Base-by-base conservation (phyloP, 768 basidiomycete genomes). In the Termitomyces sp. region DNA sequence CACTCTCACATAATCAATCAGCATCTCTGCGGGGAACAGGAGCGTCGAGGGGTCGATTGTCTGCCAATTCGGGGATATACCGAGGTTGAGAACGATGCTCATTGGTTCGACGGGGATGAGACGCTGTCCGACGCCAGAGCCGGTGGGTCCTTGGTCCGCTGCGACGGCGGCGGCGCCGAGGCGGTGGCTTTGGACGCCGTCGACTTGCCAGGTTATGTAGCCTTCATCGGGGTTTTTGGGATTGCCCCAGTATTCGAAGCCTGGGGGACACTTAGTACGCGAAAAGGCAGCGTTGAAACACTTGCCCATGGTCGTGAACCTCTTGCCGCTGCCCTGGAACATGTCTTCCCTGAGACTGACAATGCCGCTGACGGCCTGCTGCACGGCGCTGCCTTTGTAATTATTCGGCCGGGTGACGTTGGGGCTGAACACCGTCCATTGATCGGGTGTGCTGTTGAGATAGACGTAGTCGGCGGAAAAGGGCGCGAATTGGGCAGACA, bases 1-100 rank as follows among this genome's bases (percentile, higher is more conserved):
- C 20, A 94, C 87, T 26, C 91, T 80, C 42, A 93, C 85, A 67
- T 92, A 93, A 69, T 94, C 90, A 38, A 92, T 72, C 42, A 80
- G 74, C 75, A 91, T 78, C 63, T 84, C 81, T 0, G 84, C 80
- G 0, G 90, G 90, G 77, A 90, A 90, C 24, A 70, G 68, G 77
- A 91, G 77, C 44, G 85, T 78, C 24, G 73, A 54, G 43, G 78
- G 57, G 55, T 86, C 79, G 59, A 78, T 77, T 3, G 72, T 70
- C 60, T 91, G 89, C 84, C 91, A 93, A 63, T 82, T 85, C 33
- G 76, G 69, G 9, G 85, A 87, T 2, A 87, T 82, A 5, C 81
- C 86, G 69, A 87, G 69, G 63, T 88, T 88, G 40, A 87, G 59
- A 16, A 87, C 65, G 60, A 88, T 83, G 18, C 74, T 71, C 79